Conservation (phyloP, 345 rosid species). For the Murraya koenigii region DNA sequence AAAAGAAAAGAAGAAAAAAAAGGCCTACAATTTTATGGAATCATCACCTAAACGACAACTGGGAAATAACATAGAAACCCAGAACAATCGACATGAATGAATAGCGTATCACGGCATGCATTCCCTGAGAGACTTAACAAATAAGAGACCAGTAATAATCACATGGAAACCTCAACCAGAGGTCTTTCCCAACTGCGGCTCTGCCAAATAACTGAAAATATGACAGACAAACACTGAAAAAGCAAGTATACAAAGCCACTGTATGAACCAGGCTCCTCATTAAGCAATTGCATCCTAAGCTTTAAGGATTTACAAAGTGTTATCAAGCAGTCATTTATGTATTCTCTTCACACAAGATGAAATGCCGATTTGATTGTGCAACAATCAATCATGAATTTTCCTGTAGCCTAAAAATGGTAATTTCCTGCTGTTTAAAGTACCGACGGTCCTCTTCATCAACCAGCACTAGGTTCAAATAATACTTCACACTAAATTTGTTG, state of each 20-base stretch:
- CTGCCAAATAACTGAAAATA: conserved; percentile 7
- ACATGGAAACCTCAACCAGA: background rate
- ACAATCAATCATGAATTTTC: conserved; percentile 44
- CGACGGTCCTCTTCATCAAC: conserved; percentile 98
- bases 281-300: conserved; percentile 14
- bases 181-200: background rate
- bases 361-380: conserved; percentile 12
- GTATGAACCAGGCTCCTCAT: conserved; percentile 10
- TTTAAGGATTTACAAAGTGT: conserved; percentile 39
- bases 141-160: background rate
- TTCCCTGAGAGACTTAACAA: background rate
- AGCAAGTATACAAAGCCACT: conserved; percentile 22
- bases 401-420: conserved; percentile 80
- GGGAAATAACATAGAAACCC: background rate
- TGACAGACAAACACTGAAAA: conserved; percentile 5
- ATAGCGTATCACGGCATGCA: background rate
- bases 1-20: background rate
- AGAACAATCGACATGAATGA: background rate
- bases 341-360: conserved; percentile 12
- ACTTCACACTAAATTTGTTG: conserved; percentile 97
- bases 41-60: background rate
- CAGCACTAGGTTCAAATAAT: conserved; percentile 89
- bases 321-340: conserved; percentile 6
- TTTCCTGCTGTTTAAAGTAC: conserved; percentile 96
- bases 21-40: background rate